Conservation (phyloP, 169 alveolate species). For the Besnoitia besnoiti region DNA sequence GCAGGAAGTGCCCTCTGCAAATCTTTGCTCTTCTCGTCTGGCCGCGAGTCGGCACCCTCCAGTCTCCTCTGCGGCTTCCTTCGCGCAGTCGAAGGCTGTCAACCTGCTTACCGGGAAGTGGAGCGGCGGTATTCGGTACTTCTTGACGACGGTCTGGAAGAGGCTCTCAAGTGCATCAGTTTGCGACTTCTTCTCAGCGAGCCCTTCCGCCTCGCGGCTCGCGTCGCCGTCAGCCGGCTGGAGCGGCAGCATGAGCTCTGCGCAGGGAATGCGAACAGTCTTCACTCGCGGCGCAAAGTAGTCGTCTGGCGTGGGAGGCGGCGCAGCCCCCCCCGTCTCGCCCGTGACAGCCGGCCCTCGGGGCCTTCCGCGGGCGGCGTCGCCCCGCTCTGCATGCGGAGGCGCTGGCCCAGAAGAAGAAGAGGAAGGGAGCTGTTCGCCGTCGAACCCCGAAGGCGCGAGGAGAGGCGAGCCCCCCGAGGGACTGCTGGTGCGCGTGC, state of each 20-base stretch:
- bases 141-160: not conserved
- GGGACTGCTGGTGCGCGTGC: not conserved
- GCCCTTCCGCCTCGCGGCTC: constrained; percentile 40
- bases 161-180: not conserved
- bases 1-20: too few species aligned
- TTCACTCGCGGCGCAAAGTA: not conserved
- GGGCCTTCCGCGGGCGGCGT: not conserved
- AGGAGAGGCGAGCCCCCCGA: not conserved
- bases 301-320: not conserved
- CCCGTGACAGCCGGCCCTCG: too few species aligned
- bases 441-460: not conserved
- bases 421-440: not conserved
- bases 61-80: not conserved
- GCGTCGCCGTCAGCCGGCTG: not conserved
- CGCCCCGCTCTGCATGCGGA: not conserved
- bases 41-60: too few species aligned
- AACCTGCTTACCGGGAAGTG: not conserved
- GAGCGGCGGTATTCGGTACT: not conserved
- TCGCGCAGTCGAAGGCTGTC: not conserved
- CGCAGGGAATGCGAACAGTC: constrained; percentile 44
- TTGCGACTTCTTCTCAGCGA: constrained; percentile 8
- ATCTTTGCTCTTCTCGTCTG: too few species aligned
- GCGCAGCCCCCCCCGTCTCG: not conserved
- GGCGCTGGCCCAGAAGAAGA: not conserved
- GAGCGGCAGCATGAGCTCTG: constrained; percentile 50